Base-by-base conservation (phyloP, 495 filamentous ascomycete species). In the Parathielavia hyrcaniae region DNA sequence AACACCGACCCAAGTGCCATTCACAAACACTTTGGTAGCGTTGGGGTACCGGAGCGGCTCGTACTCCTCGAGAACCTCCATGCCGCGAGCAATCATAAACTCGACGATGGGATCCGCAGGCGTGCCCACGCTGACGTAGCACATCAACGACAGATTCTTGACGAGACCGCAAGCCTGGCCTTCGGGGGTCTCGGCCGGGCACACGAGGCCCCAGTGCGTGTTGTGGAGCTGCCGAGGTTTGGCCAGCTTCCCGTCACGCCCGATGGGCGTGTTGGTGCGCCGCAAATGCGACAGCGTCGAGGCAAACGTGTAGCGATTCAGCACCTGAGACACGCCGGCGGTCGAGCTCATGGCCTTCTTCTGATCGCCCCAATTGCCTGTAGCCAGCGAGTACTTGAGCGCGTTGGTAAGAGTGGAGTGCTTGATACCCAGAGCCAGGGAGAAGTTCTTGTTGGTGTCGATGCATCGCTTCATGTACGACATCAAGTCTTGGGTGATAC, bases 191-290 rank as follows among this genome's bases (percentile, higher is more conserved):
- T 99, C 93, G 23, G 93, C 93, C 22, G 93, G 93, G 70, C 93
- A 99, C 7, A 99, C 92, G 59, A 97, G 75, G 52, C 93, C 93
- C 95, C 95, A 99, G 70, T 99, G 93, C 0, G 93, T 97, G 71
- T 97, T 97, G 76, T 99, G 93, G 47, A 99, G 83, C 72, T 97
- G 95, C 50, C 93, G 88, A 4, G 93, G 93, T 71, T 97, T 97
- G 41, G 95, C 95, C 61, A 99, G 90, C 73, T 99, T 99, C 56
- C 93, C 95, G 69, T 97, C 95, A 70, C 95, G 84, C 32, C 95
- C 93, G 63, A 99, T 96, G 0, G 95, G 93, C 0, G 95, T 97
- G 71, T 99, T 97, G 13, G 95, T 99, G 59, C 93, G 84, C 58
- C 95, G 84, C 66, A 99, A 80, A 85, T 97, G 95, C 7, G 95